Evolutionary conservation across 192 early-diverging fungal species (phyloP), one percentile per base, ranked within the genome.

Genomic region (Backusella psychrophila): DNA sequence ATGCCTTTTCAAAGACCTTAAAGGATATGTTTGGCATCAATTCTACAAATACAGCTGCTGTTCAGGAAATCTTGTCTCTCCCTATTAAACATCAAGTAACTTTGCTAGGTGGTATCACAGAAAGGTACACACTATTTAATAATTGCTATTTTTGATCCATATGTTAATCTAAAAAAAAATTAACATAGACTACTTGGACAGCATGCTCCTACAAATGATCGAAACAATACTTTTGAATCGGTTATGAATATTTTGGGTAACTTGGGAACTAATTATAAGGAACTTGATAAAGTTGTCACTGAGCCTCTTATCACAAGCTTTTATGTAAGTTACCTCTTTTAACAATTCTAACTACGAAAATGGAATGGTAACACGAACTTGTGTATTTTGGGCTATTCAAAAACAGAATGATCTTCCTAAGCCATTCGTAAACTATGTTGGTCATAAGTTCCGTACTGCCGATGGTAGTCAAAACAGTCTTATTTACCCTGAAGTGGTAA

Each of bases 381-480:
- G 4, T 63, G 1, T 26, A 4, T 63, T 63, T 26, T 63, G 56
- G 11, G 7, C 26, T 63, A 9, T 63, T 41, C 12, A 44, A 26
- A 34, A 41, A 69, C 33, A 76, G 75, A 41, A 53, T 26, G 75
- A 76, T 65, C 38, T 76, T 26, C 75, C 75, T 42, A 76, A 76
- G 49, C 75, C 75, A 63, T 76, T 71, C 33, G 59, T 38, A 52
- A 76, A 69, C 31, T 76, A 76, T 42, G 75, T 76, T 26, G 75
- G 75, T 0, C 52, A 76, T 26, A 36, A 71, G 35, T 76, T 52
- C 23, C 68, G 75, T 23, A 71, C 75, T 36, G 75, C 75, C 2
- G 75, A 76, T 65, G 75, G 75, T 31, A 76, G 75, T 42, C 44
- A 38, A 19, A 76, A 76, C 46, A 76, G 75, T 71, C 34, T 76